A percentile compares a stretch with the other conserved stretches of the same genome.
Evolutionary conservation across 2,329 filamentous ascomycete genomes (phyloP).

Genomic region (Aspergillus awamori): DNA sequence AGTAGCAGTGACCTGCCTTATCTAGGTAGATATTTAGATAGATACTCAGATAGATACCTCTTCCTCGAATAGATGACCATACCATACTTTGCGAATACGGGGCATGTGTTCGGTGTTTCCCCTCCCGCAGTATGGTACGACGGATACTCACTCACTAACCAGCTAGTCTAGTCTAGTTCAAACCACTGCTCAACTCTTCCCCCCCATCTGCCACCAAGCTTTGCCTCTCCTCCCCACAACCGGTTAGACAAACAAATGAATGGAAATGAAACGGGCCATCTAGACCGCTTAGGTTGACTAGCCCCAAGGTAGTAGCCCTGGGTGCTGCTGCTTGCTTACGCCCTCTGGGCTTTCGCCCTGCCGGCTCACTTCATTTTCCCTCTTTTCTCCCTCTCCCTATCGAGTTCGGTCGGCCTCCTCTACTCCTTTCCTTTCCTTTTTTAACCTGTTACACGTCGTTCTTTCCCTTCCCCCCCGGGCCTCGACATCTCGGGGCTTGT

Average conservation of each 20-base stretch:
- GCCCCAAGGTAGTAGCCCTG: constrained; percentile 2
- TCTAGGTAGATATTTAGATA: neutral
- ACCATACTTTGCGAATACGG: neutral
- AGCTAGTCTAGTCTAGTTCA: neutral
- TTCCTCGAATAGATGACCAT: neutral
- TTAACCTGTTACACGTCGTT: constrained; percentile 3
- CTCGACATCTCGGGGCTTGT: constrained; percentile 9
- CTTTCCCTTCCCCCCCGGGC: constrained; percentile 14
- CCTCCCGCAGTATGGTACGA: neutral
- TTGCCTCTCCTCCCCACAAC: constrained; percentile 8
- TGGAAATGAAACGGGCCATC: constrained; percentile 14
- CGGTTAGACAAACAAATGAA: constrained; percentile 7
- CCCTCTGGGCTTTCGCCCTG: constrained; percentile 1
- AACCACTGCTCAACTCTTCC: neutral
- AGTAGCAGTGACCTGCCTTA: neutral
- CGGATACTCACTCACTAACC: neutral
- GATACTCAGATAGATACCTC: neutral
- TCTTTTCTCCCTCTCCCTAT: constrained; percentile 22
- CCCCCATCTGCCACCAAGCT: neutral
- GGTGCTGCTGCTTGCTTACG: neutral
- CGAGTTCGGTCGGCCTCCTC: constrained; percentile 12
- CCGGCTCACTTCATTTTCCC: constrained; percentile 2
- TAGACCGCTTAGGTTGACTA: constrained; percentile 11
- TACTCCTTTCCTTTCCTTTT: constrained; percentile 9
- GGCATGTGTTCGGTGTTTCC: too few relatives aligned